phyloP scores from a whole-genome alignment of 352 stramenopile genomes.

The Aphanomyces astaci region DNA sequence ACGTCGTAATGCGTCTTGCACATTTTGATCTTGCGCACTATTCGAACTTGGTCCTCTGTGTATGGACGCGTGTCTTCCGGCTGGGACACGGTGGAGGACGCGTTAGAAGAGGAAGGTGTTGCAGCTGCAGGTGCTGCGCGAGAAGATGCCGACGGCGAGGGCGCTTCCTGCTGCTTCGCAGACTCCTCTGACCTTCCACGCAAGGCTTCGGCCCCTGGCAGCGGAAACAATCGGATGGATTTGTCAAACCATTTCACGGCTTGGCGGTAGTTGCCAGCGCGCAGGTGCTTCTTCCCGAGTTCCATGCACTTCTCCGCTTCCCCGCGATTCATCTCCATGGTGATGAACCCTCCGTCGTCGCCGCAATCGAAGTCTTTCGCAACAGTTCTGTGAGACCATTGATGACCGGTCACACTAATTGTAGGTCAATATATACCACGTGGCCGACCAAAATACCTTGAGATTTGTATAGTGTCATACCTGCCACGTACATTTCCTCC shows the following conservation, averaged over 20 bases:
- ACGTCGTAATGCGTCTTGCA: slow-evolving; percentile 88
- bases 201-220: slow-evolving; percentile 79
- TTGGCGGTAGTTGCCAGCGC: slow-evolving; percentile 75
- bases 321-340: slow-evolving; percentile 88
- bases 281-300: slow-evolving; percentile 81
- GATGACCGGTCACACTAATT: slow-evolving; percentile 16
- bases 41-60: slow-evolving; percentile 70
- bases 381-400: slow-evolving; percentile 7
- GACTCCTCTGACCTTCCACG: slow-evolving; percentile 53
- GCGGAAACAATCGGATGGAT: slow-evolving; percentile 80
- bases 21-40: slow-evolving; percentile 80
- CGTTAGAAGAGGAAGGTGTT: slow-evolving; percentile 12
- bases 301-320: slow-evolving; percentile 90
- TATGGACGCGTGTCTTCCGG: slow-evolving; percentile 32
- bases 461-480: slow-evolving; percentile 2
- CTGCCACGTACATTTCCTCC: not conserved
- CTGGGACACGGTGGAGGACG: slow-evolving; percentile 27
- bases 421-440: not conserved
- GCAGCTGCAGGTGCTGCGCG: slow-evolving; percentile 17
- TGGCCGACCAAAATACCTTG: not conserved
- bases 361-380: slow-evolving; percentile 5
- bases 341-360: not conserved
- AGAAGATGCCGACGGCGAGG: slow-evolving; percentile 1
- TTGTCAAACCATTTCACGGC: slow-evolving; percentile 92
- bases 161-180: not conserved